Conservation (phyloP, 2,329 filamentous ascomycete genomes). For the Botrytis medusae region DNA sequence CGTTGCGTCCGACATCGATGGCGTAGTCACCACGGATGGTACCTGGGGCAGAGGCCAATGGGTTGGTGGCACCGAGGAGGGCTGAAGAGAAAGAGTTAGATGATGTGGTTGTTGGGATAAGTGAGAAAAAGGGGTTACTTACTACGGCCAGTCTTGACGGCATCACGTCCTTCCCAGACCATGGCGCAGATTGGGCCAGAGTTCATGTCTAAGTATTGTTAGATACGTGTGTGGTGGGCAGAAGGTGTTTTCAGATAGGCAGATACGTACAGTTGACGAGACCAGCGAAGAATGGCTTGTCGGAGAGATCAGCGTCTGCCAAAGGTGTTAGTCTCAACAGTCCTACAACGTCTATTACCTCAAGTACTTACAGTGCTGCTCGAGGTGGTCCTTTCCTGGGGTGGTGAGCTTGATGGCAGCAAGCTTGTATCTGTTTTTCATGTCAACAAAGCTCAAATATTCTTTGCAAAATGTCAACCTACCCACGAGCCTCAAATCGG, state of each 20-base stretch:
- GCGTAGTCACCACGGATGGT: conserved; percentile 94
- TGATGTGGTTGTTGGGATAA: conserved; percentile 7
- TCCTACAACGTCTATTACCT: conserved; percentile 34
- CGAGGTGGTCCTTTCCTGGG: conserved; percentile 90
- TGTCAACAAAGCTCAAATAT: conserved; percentile 2
- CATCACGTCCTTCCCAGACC: conserved; percentile 99
- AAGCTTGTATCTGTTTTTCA: conserved; percentile 85
- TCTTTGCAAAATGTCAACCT: conserved; percentile 41
- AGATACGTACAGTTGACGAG: conserved; percentile 78
- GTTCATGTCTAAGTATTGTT: conserved; percentile 73
- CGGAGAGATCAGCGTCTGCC: conserved; percentile 77
- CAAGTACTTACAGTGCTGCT: conserved; percentile 76
- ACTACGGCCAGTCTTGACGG: conserved; percentile 96
- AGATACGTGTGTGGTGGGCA: conserved; percentile 29
- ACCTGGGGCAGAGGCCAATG: conserved; percentile 86
- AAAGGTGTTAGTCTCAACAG: neutral
- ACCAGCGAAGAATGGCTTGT: conserved; percentile 96
- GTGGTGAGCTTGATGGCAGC: conserved; percentile 93
- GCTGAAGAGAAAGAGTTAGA: conserved; percentile 46
- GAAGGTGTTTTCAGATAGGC: neutral
- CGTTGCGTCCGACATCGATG: conserved; percentile 92
- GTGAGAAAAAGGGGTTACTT: conserved; percentile 43
- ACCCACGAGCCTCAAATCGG: conserved; percentile 97
- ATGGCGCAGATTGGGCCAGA: conserved; percentile 97
- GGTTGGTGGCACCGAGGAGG: conserved; percentile 99